Evolutionary conservation across 345 rosid species (phyloP).

Genomic region (Streptanthus diversifolius): DNA sequence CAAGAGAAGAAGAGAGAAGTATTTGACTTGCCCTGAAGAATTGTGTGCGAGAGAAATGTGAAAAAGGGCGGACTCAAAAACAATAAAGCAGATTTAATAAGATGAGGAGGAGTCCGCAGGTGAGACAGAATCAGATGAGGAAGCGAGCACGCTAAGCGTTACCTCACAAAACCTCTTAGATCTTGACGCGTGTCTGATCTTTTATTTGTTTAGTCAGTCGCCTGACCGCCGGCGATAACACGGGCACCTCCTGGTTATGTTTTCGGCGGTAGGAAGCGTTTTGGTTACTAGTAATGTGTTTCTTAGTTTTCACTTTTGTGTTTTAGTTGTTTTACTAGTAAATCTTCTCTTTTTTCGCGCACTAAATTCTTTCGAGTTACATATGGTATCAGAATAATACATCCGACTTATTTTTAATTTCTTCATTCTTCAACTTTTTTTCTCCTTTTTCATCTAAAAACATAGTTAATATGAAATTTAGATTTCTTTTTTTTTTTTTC

Average conservation of each 20-base stretch:
- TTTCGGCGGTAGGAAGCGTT: background rate
- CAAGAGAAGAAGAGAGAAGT: slow-evolving; percentile 29
- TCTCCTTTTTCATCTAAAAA: too few relatives aligned
- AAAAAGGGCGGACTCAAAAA: slow-evolving; percentile 31
- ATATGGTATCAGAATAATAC: background rate
- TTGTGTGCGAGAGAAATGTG: slow-evolving; percentile 9
- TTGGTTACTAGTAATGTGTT: background rate
- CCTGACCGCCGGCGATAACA: slow-evolving; percentile 4
- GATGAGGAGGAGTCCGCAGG: slow-evolving; percentile 32
- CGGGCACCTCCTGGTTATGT: background rate
- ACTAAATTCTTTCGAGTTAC: background rate
- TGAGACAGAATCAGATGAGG: slow-evolving; percentile 12
- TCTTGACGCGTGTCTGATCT: slow-evolving; percentile 9
- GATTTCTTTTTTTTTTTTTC: background rate
- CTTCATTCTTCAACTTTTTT: background rate
- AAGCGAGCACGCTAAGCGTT: slow-evolving; percentile 3
- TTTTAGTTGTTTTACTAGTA: background rate
- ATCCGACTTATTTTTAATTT: background rate
- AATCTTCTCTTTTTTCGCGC: background rate
- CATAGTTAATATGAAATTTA: background rate
- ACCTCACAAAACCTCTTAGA: background rate
- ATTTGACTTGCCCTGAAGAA: slow-evolving; percentile 33
- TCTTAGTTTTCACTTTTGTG: background rate
- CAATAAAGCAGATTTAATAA: slow-evolving; percentile 49
- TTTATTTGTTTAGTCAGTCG: background rate